Base-by-base conservation (phyloP, 2,329 filamentous ascomycete species). In the Alternaria sp. region DNA sequence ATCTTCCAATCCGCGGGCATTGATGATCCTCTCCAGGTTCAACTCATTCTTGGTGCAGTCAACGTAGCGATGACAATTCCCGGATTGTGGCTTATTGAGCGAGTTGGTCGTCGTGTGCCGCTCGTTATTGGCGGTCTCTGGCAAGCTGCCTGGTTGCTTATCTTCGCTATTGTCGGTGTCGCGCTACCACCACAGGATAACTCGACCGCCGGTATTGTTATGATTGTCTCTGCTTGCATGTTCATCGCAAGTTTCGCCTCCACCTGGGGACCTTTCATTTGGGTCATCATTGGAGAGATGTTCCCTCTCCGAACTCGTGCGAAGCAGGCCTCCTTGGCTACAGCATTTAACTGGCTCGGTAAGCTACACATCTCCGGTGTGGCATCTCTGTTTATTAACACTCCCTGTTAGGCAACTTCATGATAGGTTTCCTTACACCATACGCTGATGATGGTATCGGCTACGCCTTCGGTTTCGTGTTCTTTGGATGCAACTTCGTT, bases 171-270 rank as follows among this genome's bases (percentile, higher is more conserved):
- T 37, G 67, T 72, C 14, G 72, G 72, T 41, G 67, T 88, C 85
- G 70, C 69, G 4, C 62, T 67, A 23, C 72, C 70, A 5, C 72
- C 72, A 2, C 71, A 64, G 4, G 69, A 76, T n/a, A 49, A 74
- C 54, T 46, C 76, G 9, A 74, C 78, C 0, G 82, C 86, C 11
- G 89, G 89, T 10, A 85, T 86, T 5, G 83, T 88, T 60, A 88
- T 92, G 84, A 90, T 92, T 65, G 86, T 90, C 9, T 86, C 89
- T 53, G 87, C 89, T 3, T 90, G 87, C 76, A 85, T 92, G 80
- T 92, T 91, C 77, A 92, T 92, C 55, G 84, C 86, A 48, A 88
- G 85, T 1, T 93, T 91, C 66, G 89, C 89, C 26, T 79, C 81
- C 42, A 90, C 88, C 2, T 91, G 72, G 71, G 89, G 88, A 11